These are phyloP conservation scores for Zygnema cylindricum DNA, from an alignment of 139 green algal species.

Conservation along the genomic window DNA sequence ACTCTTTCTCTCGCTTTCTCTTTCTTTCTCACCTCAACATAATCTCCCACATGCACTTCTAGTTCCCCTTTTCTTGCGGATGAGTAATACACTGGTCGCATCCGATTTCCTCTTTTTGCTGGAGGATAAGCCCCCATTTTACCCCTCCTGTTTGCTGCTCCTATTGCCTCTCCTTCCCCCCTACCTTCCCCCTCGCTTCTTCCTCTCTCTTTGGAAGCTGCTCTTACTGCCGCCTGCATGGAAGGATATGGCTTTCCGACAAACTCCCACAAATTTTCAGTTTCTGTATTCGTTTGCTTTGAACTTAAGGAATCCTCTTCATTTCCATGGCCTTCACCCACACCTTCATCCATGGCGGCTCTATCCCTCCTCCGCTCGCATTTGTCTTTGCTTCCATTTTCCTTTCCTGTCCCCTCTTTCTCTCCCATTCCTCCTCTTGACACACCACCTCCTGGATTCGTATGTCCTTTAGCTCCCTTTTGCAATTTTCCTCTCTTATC, in stretches of 20 bases:
- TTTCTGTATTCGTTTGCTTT: not conserved
- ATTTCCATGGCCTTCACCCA: not conserved
- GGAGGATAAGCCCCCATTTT: not conserved
- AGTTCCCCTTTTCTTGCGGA: not conserved
- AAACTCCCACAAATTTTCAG: not conserved
- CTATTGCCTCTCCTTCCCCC: not conserved
- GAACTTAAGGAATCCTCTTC: not conserved
- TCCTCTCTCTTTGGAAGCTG: not conserved
- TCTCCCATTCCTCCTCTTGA: not conserved
- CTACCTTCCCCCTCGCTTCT: not conserved
- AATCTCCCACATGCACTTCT: not conserved
- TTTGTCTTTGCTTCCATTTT: not conserved
- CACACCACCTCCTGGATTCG: not conserved
- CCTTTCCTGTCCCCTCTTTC: not conserved
- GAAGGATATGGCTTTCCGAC: not conserved
- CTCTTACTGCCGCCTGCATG: not conserved
- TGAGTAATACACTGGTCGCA: not conserved
- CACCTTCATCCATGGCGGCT: not conserved
- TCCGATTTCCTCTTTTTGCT: not conserved
- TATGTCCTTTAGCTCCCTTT: not conserved
- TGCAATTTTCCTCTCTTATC: not conserved
- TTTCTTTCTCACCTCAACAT: not conserved
- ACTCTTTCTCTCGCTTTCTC: not conserved
- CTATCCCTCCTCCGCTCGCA: not conserved
- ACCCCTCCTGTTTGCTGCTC: not conserved